Evolutionary conservation across 495 filamentous ascomycete genomes (phyloP).

Genomic region (Daldinia grandis): DNA sequence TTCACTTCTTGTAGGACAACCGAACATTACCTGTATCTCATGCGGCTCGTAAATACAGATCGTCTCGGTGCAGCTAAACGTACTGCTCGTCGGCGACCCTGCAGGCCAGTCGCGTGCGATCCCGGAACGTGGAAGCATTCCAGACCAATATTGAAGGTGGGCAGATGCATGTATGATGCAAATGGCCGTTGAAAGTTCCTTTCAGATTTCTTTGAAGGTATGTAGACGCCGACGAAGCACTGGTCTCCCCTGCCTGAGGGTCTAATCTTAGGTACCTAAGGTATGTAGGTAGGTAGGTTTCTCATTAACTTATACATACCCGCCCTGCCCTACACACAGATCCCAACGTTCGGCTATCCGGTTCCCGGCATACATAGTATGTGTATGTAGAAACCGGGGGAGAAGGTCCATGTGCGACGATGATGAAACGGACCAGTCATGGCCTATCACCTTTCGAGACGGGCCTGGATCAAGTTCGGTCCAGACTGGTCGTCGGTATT

Average conservation of each 20-base stretch:
- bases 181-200: conserved; percentile 25
- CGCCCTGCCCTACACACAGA: background rate
- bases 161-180: conserved; percentile 35
- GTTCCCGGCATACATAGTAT: conserved; percentile 36
- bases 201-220: background rate
- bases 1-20: background rate
- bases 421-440: conserved; percentile 31
- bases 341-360: conserved; percentile 20
- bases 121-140: conserved; percentile 30
- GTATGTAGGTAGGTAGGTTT: too few species aligned
- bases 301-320: conserved; percentile 1
- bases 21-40: background rate
- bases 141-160: conserved; percentile 24
- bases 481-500: background rate
- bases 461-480: background rate
- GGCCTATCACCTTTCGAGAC: conserved; percentile 22
- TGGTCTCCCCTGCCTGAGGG: background rate
- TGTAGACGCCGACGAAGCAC: background rate
- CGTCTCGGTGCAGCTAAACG: conserved; percentile 1
- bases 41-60: conserved; percentile 9
- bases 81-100: conserved; percentile 24
- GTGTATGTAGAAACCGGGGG: conserved; percentile 38
- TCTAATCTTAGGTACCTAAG: too few species aligned
- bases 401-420: conserved; percentile 26
- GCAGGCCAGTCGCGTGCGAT: conserved; percentile 22